Evolutionary conservation across 495 filamentous ascomycete genomes (phyloP), one percentile per base, ranked within the genome.

Genomic region (Wilcoxina mikolae): DNA sequence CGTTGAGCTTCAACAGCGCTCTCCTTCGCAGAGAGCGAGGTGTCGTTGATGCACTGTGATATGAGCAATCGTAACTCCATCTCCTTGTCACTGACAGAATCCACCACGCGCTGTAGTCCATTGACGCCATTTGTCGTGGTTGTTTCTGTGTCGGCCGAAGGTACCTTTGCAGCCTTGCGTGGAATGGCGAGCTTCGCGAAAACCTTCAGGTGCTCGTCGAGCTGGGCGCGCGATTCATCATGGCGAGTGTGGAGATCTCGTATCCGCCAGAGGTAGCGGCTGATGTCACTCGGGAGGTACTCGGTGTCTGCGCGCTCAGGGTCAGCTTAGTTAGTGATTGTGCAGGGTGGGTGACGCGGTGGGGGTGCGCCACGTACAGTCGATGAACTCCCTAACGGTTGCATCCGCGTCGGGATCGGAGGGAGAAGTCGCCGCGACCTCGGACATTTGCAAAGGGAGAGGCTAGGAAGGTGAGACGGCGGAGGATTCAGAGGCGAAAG

Each of bases 351-450:
- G 22, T 22, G 27, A 51, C 35, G 27, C 22, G 26, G 17, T 15
- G 24, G 22, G 29, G 35, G 20, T 5, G 17, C 22, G 18, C n/a
- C 25, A 47, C 59, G 54, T 25, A 66, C 80, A 94, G 68, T 95
- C 91, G 61, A 94, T 82, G 68, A 88, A 98, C 70, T 98, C 91
- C 57, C 84, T 90, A 15, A 95, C 82, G 51, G 87, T 91, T 7
- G 88, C 83, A 58, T 94, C 85, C n/a, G 86, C 84, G 69, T 98
- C 91, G 18, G 90, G 90, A 61, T 98, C 87, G 35, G 78, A 55
- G 9, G 71, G 64, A 24, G 66, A 23, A 5, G 42, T 7, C 5
- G 42, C 12, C 7, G 42, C 12, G 20, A n/a, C 33, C 33, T 38
- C 33, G 33, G 33, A 9, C n/a, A n/a, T n/a, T n/a, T n/a, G n/a